A percentile compares a stretch with the other conserved stretches of the same genome.
These are phyloP conservation scores for Calonectria honghensis DNA, from an alignment of 2,329 filamentous ascomycete genomes.

Conservation along the genomic window DNA sequence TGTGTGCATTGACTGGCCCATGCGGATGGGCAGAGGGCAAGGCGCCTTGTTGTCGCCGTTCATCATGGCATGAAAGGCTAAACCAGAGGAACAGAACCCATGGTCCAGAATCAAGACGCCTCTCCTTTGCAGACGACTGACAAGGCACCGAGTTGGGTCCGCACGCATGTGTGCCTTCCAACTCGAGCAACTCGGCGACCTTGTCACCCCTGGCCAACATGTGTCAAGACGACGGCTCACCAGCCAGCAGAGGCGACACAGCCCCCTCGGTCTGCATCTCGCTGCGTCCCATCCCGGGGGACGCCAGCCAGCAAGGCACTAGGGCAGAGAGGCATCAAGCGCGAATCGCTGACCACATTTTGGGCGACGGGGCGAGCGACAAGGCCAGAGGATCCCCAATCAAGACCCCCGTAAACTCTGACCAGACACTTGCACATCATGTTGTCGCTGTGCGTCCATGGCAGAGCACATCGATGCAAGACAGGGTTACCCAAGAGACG, in stretches of 20 bases:
- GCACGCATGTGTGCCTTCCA: constrained; percentile 28
- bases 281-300: constrained; percentile 37
- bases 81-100: constrained; percentile 21
- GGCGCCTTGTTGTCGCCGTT: constrained; percentile 21
- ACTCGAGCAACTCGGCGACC: constrained; percentile 29
- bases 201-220: constrained; percentile 39
- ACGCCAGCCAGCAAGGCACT: constrained; percentile 40
- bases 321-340: constrained; percentile 35
- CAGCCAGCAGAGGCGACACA: constrained; percentile 43
- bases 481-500: constrained; percentile 44
- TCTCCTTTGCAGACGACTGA: background rate
- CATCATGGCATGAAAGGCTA: constrained; percentile 18
- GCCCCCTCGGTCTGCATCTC: constrained; percentile 41
- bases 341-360: constrained; percentile 36
- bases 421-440: constrained; percentile 26
- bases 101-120: constrained; percentile 27
- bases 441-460: constrained; percentile 30
- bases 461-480: constrained; percentile 35
- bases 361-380: constrained; percentile 35
- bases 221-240: constrained; percentile 43
- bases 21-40: constrained; percentile 6
- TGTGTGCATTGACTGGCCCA: constrained; percentile 21
- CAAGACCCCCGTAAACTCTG: constrained; percentile 33
- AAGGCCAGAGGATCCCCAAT: constrained; percentile 28
- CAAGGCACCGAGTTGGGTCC: constrained; percentile 21